Base-by-base conservation (phyloP, 2,329 filamentous ascomycete species). In the Juglanconis sp. region DNA sequence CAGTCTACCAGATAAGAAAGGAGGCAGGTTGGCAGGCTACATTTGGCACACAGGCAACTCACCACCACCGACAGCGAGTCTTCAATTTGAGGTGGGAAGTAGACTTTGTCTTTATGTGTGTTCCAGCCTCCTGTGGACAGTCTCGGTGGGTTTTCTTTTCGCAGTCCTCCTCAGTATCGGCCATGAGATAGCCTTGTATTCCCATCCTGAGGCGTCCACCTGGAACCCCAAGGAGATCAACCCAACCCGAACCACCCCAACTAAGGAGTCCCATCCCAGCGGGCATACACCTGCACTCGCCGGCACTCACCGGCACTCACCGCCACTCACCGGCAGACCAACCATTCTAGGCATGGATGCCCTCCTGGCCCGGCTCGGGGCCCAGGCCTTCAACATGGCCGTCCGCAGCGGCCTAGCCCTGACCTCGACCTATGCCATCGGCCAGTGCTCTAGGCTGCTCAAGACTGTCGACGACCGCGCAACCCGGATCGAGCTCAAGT, bases 351-450 rank as follows among this genome's bases (percentile, higher is more conserved):
- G 68, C 61, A 96, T 96, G 92, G 92, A 96, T 72, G 80, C 80
- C 57, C 79, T 86, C 63, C 74, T 86, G 60, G 69, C 79, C 53
- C 73, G 76, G 49, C 71, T 86, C 61, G 82, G 82, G 63, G 73
- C 79, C 53, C 91, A 96, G 77, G 91, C 91, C 53, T 88, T 96
- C 83, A 96, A 92, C 77, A 96, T 95, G 83, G 92, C 92, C 71
- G 93, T 97, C 68, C 82, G 90, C 53, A 93, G 92, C 17, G 92
- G 92, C 53, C 88, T 98, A 66, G 87, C 90, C 53, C 83, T 96
- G 65, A 96, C 93, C 2, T 92, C 91, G 56, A 86, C 83, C 44
- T 96, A 92, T 76, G 91, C 92, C n/a, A 81, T 96, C 64, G 85
- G 85, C 60, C 92, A 96, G 74, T 92, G 90, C 60, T 86, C 88